Conservation (phyloP, 2,329 filamentous ascomycete species). For the Fusarium sarcochroum region DNA sequence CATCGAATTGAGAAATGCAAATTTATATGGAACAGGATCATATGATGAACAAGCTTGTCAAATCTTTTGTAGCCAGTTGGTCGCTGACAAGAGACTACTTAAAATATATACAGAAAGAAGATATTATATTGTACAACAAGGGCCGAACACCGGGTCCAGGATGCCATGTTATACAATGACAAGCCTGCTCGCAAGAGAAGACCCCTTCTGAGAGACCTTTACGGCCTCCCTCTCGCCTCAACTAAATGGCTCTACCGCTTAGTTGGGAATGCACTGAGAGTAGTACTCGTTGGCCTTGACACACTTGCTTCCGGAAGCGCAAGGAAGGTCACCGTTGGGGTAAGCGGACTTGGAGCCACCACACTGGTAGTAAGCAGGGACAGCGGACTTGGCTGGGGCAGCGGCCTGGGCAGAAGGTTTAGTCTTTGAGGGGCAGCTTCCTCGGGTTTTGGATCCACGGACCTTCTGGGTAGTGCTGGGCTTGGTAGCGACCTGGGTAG, state of each 20-base stretch:
- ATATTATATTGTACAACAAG: conserved; percentile 34
- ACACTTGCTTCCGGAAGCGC: conserved; percentile 43
- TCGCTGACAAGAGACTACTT: conserved; percentile 22
- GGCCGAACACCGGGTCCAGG: conserved; percentile 31
- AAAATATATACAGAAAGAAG: conserved; percentile 45
- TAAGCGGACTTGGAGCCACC: conserved; percentile 42
- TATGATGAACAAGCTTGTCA: conserved; percentile 25
- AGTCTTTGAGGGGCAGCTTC: conserved; percentile 34
- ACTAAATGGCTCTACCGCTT: conserved; percentile 25
- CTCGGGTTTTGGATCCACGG: conserved; percentile 27
- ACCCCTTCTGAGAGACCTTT: conserved; percentile 1
- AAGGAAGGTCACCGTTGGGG: conserved; percentile 42
- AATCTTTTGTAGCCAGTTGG: conserved; percentile 22
- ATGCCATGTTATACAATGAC: conserved; percentile 28
- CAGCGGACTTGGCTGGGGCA: conserved; percentile 23
- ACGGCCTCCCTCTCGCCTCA: neutral
- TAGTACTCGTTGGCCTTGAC: conserved; percentile 46
- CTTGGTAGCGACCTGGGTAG: conserved; percentile 13
- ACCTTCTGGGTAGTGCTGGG: conserved; percentile 28
- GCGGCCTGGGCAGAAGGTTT: conserved; percentile 24
- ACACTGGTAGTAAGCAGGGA: conserved; percentile 40
- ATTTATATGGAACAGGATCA: neutral
- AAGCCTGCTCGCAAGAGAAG: conserved; percentile 19
- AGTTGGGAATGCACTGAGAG: conserved; percentile 46
- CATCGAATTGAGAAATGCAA: too few species aligned